Base-by-base conservation (phyloP, 129 eudicot genomes). In the Ambrosia artemisiifolia region DNA sequence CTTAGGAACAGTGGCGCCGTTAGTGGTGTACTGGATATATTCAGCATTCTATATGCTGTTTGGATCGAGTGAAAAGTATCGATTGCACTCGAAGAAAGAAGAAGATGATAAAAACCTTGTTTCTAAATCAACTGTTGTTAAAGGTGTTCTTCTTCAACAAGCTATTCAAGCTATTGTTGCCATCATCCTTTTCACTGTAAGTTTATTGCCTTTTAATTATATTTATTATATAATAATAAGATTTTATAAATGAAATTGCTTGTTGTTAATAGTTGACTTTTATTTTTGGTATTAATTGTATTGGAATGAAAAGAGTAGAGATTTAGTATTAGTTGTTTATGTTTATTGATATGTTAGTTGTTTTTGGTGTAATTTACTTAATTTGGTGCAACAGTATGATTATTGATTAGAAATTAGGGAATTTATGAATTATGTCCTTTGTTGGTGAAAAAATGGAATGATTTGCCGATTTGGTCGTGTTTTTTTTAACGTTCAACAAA, bases 111-210 rank as follows among this genome's bases (percentile, higher is more conserved):
- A 88, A 80, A 91, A 91, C 78, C 76, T 85, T 77, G 96, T 88
- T n/a, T 73, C 96, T 0, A 86, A 88, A 55, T 46, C 11, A 3
- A 71, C 84, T 5, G 96, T 86, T 13, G 80, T 88, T 16, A 88
- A 86, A 81, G 96, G 96, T 18, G 97, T 88, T 72, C 92, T 91
- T 71, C 90, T 87, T 16, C 96, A 88, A 76, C 95, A 91, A 62
- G 78, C 88, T 18, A 72, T 88, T 80, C 95, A 85, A 69, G 87
- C 88, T 19, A 61, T 84, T 46, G 90, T 88, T 9, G 88, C 91
- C 35, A 83, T 83, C 65, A 70, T 91, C 20, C 85, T 85, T 3
- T 91, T 91, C 72, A 85, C 89, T 33, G 97, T 91, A 76, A 42
- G 91, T 73, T 63, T 59, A 1, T 61, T n/a, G 40, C 17, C 17